Evolutionary conservation across 805 yeast species (phyloP), one percentile per base, ranked within the genome.

Genomic region (Wickerhamiella azymoides): DNA sequence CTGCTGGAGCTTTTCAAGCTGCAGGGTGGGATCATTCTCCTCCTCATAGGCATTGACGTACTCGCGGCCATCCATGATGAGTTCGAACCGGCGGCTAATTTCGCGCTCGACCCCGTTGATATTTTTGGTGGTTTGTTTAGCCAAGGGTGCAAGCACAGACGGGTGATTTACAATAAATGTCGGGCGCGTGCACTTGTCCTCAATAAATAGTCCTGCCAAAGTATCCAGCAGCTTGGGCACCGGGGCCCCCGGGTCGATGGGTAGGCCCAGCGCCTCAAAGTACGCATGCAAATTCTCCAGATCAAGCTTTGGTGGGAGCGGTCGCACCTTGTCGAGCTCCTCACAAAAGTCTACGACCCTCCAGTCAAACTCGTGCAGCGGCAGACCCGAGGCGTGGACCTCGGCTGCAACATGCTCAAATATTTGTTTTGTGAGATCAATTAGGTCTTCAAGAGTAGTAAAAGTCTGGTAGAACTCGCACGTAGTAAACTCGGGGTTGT

Each of bases 41-140:
- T 92, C 99, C 54, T 92, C 98, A 59, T 92, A 92, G 0, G 97
- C 94, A 60, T 92, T 92, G 21, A 80, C 82, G 50, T 78, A 79
- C 62, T 92, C 99, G 51, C 72, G 72, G 0, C 92, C 88, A 37
- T 71, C 64, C 47, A 92, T 77, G 57, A 84, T 86, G 40, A 92
- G 62, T 63, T 92, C 98, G 58, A 89, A 92, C 40, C 98, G 63
- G 40, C 75, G 70, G 0, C 94, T 79, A 5, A 69, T 57, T 57
- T 53, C 10, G 39, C 69, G 36, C 13, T 45, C 56, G 5, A 57
- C 56, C 8, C 60, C 62, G 49, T 43, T 16, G 62, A 52, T 18
- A 21, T 25, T 18, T 3, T 47, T 45, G 0, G 25, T 40, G 0
- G 66, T 57, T 0, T 89, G 76, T 62, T 92, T 89, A 1, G 96